Evolutionary conservation across 495 filamentous ascomycete species (phyloP), one percentile per base, ranked within the genome.

Genomic region (Penicillium coffeae): DNA sequence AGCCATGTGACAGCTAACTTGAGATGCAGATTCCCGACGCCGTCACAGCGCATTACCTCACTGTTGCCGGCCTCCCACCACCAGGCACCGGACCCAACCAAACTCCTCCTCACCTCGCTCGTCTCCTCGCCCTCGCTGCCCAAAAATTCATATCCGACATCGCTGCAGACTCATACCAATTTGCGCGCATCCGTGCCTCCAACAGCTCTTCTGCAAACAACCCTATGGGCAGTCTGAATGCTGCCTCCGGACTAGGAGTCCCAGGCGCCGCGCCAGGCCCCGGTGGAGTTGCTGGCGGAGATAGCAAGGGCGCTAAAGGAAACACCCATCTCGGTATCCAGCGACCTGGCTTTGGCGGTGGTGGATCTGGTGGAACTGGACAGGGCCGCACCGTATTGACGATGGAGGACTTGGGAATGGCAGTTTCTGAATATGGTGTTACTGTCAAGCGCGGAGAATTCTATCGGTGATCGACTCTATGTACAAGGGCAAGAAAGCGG

Each of bases 121-220:
- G 94, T 19, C 86, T 98, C 12, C 87, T 98, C 46, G 90, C 92
- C 0, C 86, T 98, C 18, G 93, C 93, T 1, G 94, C 93, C 0
- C 94, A 97, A 59, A 98, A 97, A 54, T 98, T 98, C 75, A 86
- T 97, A 63, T 89, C 92, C 30, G 93, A 98, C 63, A 88, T 98
- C 59, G 93, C 93, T 8, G 90, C 93, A 27, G 93, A 98, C 72
- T 90, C 94, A 0, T 98, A 97, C 59, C 93, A 98, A 59, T 97
- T 94, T 69, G 88, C 86, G 35, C 89, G 94, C 37, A 97, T 98
- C 63, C 87, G 93, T 32, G 84, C 89, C 12, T 89, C 88, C 13
- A 95, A 94, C 62, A 90, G 87, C 9, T 83, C 81, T 7, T 95
- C 79, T 58, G 82, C 84, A 22, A 87, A 87, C 61, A 93, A 93